These are phyloP conservation scores for Trametes sp. DNA, from an alignment of 1,284 basidiomycete species.

Conservation along the genomic window DNA sequence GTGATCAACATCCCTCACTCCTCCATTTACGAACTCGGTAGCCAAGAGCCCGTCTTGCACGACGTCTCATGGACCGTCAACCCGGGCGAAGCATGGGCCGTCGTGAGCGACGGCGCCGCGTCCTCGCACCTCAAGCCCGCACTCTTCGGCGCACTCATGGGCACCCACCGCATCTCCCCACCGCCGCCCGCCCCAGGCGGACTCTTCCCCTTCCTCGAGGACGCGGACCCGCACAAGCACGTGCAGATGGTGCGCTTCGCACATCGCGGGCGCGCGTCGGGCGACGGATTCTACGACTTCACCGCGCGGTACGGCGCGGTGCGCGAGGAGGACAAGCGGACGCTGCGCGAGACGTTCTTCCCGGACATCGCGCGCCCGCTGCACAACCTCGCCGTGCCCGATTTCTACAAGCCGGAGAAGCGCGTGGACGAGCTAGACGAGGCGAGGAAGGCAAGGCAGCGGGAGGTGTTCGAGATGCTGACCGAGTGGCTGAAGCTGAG, in stretches of 20 bases:
- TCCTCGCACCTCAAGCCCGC: constrained; percentile 33
- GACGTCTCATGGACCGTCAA: constrained; percentile 38
- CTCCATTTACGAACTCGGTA: constrained; percentile 39
- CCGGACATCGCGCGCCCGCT: constrained; percentile 50
- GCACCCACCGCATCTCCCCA: constrained; percentile 73
- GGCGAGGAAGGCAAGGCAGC: constrained; percentile 37
- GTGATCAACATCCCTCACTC: constrained; percentile 38
- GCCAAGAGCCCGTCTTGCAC: constrained; percentile 34
- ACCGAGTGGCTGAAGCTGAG: constrained; percentile 62
- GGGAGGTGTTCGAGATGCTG: constrained; percentile 56
- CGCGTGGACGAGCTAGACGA: constrained; percentile 25
- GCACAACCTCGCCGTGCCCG: constrained; percentile 40
- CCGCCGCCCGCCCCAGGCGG: constrained; percentile 65
- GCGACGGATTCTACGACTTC: constrained; percentile 89
- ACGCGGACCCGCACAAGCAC: constrained; percentile 54
- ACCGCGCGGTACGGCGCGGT: constrained; percentile 90
- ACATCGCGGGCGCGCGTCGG: constrained; percentile 61
- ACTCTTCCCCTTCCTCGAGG: constrained; percentile 74
- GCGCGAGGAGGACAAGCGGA: constrained; percentile 81
- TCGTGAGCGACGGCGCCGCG: constrained; percentile 35
- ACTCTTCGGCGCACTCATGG: constrained; percentile 58
- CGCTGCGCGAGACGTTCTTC: constrained; percentile 75
- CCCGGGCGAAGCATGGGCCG: constrained; percentile 40
- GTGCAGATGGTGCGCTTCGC: constrained; percentile 80
- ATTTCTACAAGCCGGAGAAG: constrained; percentile 42